Percentiles rank a stretch among this genome's conserved stretches.
phyloP scores from a whole-genome alignment of 2,329 filamentous ascomycete genomes.

The Trichoderma lentiforme region DNA sequence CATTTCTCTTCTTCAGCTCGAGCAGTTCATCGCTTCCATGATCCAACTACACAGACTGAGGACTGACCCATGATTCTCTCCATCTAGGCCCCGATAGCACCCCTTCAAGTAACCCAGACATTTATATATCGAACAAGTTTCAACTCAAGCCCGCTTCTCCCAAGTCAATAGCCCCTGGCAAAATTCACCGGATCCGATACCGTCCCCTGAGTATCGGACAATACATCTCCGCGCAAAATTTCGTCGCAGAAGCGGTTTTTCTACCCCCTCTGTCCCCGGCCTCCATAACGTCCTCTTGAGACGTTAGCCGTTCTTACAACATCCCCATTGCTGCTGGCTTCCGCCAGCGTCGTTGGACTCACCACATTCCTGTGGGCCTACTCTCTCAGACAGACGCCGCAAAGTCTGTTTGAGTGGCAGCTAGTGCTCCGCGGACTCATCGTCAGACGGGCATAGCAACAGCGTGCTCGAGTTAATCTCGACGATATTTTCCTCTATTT shows the following conservation, averaged over 20 bases:
- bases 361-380: constrained; percentile 81
- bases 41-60: background rate
- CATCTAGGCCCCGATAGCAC: constrained; percentile 59
- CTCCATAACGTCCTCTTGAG: constrained; percentile 82
- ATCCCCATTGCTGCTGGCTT: constrained; percentile 70
- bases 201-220: constrained; percentile 77
- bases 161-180: constrained; percentile 22
- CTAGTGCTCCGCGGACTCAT: constrained; percentile 84
- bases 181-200: constrained; percentile 69
- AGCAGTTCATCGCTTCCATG: background rate
- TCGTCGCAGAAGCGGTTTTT: constrained; percentile 77
- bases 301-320: constrained; percentile 49
- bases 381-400: constrained; percentile 92
- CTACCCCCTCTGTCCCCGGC: constrained; percentile 77
- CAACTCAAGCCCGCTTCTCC: constrained; percentile 17
- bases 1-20: background rate
- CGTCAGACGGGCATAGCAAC: constrained; percentile 31
- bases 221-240: constrained; percentile 73
- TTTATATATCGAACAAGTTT: constrained; percentile 3
- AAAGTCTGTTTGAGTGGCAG: constrained; percentile 97
- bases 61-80: background rate
- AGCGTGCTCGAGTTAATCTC: constrained; percentile 10
- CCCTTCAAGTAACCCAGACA: constrained; percentile 26
- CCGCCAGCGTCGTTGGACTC: constrained; percentile 69
- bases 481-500: constrained; percentile 21